Base-by-base conservation (phyloP, 108 stramenopile species). In the Skeletonema marinoi region DNA sequence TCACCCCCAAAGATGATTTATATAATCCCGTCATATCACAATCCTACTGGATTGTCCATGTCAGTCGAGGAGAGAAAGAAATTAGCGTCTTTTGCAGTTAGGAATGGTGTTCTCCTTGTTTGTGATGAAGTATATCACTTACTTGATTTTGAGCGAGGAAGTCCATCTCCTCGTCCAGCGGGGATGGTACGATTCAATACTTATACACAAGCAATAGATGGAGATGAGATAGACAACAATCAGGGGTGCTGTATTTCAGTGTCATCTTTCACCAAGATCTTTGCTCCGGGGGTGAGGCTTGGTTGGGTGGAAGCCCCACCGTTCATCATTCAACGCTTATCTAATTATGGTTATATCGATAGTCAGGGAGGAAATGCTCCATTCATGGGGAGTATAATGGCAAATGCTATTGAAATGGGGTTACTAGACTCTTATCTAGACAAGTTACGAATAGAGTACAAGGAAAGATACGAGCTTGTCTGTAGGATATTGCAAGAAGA, bases 121-220 rank as follows among this genome's bases (percentile, higher is more conserved):
- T 83, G 88, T 8, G 88, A 92, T 73, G 91, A 92, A 78, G 91
- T 92, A 0, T 92, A 92, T 78, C 91, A 92, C 65, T 67, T 92
- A 35, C 66, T 92, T 41, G 91, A 92, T 68, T 92, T 86, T 84
- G 76, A 82, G 33, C 31, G 48, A 21, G 39, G 31, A 31, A 42
- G 39, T 11, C 66, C 60, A 25, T 19, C 16, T 33, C 73, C 35
- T 68, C 85, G 90, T 30, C 90, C 90, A 38, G 82, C 83, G 14
- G 51, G 85, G 31, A 88, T 91, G 80, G 76, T 80, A 10, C 56
- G 62, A 65, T 79, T 90, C 21, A 77, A 87, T 60, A 63, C 51
- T 31, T 31, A 21, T 42, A 11, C 25, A 60, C 46, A 63, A 42
- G 2, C 63, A 14, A 29, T 16, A 16, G 30, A 38, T 41, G 32